These are phyloP conservation scores for Polytolypa hystricis DNA, from an alignment of 2,329 filamentous ascomycete species.

Conservation along the genomic window DNA sequence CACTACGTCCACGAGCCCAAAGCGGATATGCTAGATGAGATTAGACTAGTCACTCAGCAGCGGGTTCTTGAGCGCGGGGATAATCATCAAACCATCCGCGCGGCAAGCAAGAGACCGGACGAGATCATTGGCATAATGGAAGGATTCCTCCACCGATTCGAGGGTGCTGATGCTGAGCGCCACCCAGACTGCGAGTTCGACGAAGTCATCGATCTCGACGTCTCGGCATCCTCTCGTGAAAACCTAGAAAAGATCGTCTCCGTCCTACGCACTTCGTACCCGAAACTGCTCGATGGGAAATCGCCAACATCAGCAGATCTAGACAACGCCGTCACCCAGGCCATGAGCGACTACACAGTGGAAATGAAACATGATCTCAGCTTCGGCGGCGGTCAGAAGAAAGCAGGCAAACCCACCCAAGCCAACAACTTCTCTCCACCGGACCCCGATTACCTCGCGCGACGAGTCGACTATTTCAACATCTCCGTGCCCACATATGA, in stretches of 20 bases:
- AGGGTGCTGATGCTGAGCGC: conserved; percentile 56
- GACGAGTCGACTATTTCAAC: conserved; percentile 56
- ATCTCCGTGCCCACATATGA: conserved; percentile 43
- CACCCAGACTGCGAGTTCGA: conserved; percentile 77
- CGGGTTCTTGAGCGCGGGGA: conserved; percentile 79
- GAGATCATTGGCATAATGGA: conserved; percentile 92
- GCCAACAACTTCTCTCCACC: conserved; percentile 15
- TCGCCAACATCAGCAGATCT: conserved; percentile 64
- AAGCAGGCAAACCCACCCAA: conserved; percentile 12
- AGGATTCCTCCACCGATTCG: conserved; percentile 77
- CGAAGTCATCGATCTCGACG: conserved; percentile 71
- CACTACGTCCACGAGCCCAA: conserved; percentile 71
- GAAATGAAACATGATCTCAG: conserved; percentile 65
- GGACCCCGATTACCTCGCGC: conserved; percentile 28
- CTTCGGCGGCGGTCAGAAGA: conserved; percentile 40
- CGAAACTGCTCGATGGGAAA: conserved; percentile 55
- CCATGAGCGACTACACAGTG: conserved; percentile 67
- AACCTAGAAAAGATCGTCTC: conserved; percentile 74
- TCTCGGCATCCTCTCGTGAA: conserved; percentile 60
- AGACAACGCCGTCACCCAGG: conserved; percentile 65
- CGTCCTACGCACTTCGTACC: conserved; percentile 64
- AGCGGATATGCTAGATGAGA: conserved; percentile 51
- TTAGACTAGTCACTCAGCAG: conserved; percentile 62
- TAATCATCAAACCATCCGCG: conserved; percentile 96
- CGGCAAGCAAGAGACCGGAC: conserved; percentile 54